Evolutionary conservation across 208 protist genomes (phyloP), one percentile per base, ranked within the genome.

Genomic region (Trypanosomatidae sp.): DNA sequence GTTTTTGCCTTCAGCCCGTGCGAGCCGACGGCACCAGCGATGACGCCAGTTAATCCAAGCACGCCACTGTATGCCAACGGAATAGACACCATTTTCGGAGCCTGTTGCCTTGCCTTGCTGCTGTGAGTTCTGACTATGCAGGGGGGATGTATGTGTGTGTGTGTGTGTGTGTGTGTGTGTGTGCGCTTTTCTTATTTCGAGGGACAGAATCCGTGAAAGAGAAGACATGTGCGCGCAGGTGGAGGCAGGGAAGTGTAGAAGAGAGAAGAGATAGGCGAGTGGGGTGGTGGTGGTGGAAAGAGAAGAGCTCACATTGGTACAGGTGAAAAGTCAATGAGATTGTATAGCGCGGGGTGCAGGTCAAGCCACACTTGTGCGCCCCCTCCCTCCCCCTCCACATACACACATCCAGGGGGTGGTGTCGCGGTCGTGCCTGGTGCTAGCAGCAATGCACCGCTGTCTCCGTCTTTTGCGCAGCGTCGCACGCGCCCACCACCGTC

Each of bases 1-100:
- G 77, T 72, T 62, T 71, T 76, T 62, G 59, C 72, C 30, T 60
- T 72, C 13, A 89, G 73, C 33, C 58, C 74, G 65, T 89, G 84
- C 15, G 81, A 72, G 62, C 70, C 81, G 36, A 84, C 73, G 8
- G 84, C 84, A 30, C 80, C 84, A 22, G 77, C 62, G 33, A 81
- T 78, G 25, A 83, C 74, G 25, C 78, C 76, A 25, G 83, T 81
- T 44, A 74, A 43, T 64, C 83, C 83, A 41, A 84, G 65, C 53
- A 83, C 43, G 50, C 83, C 77, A 22, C 71, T 85, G 67, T 73
- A 65, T 33, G 73, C 3, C 50, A 82, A 68, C 13, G 74, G 62
- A 17, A 64, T 44, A 60, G 58, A 68, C 33, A 71, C 65, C 73
- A 73, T 82, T 53, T 46, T 30, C 39, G 4, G 7, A 41, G 67